Evolutionary conservation across 192 early-diverging fungal genomes (phyloP).

Genomic region (Coemansia sp.): DNA sequence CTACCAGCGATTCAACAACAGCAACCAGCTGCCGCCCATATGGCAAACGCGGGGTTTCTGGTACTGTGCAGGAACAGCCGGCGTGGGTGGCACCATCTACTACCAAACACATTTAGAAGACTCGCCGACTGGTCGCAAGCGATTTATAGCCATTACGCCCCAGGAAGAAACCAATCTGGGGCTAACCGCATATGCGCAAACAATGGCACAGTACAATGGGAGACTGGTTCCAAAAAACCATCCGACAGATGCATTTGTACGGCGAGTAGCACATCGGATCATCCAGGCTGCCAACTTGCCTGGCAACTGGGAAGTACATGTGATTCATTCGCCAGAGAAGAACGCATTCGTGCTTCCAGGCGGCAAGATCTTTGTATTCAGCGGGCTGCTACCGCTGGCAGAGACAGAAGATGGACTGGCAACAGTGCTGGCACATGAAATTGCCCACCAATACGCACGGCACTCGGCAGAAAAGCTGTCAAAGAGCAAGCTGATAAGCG

Average conservation of each 20-base stretch:
- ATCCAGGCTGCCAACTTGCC: conserved; percentile 69
- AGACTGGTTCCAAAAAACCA: conserved; percentile 70
- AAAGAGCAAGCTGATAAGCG: conserved; percentile 60
- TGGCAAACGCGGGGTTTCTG: conserved; percentile 35
- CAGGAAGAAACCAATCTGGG: conserved; percentile 54
- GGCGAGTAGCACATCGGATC: conserved; percentile 65
- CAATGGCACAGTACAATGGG: conserved; percentile 62
- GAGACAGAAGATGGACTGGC: conserved; percentile 85
- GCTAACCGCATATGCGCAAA: conserved; percentile 66
- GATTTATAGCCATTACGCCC: conserved; percentile 46
- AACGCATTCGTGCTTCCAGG: conserved; percentile 97
- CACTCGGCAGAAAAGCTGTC: conserved; percentile 90
- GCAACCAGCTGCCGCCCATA: background rate
- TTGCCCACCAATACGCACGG: conserved; percentile 87
- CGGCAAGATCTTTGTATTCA: conserved; percentile 97
- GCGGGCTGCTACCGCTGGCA: conserved; percentile 81
- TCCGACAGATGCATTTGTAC: conserved; percentile 63
- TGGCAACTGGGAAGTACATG: conserved; percentile 88
- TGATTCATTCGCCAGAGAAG: conserved; percentile 73
- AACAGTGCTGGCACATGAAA: conserved; percentile 91
- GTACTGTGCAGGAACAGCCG: conserved; percentile 21
- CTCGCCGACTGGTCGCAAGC: conserved; percentile 50
- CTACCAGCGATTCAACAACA: conserved; percentile 18
- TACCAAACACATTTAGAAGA: conserved; percentile 41
- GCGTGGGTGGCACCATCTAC: conserved; percentile 24